These are phyloP conservation scores for Apiospora phragmitis DNA, from an alignment of 2,329 filamentous ascomycete genomes.

Conservation along the genomic window DNA sequence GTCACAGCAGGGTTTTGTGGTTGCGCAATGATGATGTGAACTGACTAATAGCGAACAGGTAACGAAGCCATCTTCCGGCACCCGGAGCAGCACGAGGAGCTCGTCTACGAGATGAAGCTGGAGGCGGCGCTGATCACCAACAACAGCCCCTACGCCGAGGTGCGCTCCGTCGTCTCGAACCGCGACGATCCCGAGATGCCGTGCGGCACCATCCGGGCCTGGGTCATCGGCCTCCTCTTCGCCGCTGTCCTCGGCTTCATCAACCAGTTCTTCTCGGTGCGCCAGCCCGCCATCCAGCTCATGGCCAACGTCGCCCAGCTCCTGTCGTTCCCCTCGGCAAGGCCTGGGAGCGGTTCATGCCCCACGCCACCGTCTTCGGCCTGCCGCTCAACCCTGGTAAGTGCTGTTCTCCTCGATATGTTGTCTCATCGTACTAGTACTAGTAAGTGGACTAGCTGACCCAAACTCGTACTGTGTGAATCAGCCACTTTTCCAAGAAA, in stretches of 20 bases:
- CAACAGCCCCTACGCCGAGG: conserved; percentile 56
- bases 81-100: conserved; percentile 46
- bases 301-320: conserved; percentile 58
- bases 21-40: neutral
- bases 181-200: conserved; percentile 39
- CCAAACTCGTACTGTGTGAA: neutral
- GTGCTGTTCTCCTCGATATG: too few species aligned
- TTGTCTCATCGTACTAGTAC: too few species aligned
- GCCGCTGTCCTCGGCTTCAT: conserved; percentile 49
- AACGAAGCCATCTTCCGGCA: conserved; percentile 45
- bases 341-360: conserved; percentile 48
- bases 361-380: conserved; percentile 29
- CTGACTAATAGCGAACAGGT: conserved; percentile 21
- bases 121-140: conserved; percentile 55
- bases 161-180: conserved; percentile 45
- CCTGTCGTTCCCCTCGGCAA: conserved; percentile 57
- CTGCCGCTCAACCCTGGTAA: conserved; percentile 23
- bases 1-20: neutral
- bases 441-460: neutral
- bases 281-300: conserved; percentile 55
- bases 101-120: conserved; percentile 56
- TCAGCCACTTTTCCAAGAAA: conserved; percentile 51
- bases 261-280: conserved; percentile 60
- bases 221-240: conserved; percentile 54
- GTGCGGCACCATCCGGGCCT: conserved; percentile 51